phyloP scores from a whole-genome alignment of 2,329 filamentous ascomycete genomes.

The Stemphylium beticola region DNA sequence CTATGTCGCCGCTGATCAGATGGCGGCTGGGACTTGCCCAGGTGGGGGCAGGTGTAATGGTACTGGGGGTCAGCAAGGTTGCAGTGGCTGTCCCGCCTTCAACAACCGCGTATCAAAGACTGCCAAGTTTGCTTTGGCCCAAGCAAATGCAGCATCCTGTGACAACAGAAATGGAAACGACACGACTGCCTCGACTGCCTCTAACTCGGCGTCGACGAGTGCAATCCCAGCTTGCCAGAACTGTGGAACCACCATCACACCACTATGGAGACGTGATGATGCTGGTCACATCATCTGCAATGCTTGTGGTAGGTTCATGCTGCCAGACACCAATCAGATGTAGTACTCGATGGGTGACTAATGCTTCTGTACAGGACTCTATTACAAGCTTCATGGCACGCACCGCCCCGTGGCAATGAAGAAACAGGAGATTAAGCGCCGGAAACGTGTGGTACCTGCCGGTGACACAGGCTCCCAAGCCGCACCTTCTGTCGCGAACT shows the following conservation, averaged over 20 bases:
- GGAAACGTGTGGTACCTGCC: conserved; percentile 91
- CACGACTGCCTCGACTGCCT: conserved; percentile 27
- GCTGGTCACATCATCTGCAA: conserved; percentile 97
- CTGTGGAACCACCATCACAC: conserved; percentile 94
- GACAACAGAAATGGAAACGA: conserved; percentile 23
- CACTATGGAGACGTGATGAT: conserved; percentile 93
- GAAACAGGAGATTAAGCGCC: conserved; percentile 93
- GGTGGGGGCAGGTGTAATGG: conserved; percentile 95
- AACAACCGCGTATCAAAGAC: conserved; percentile 95
- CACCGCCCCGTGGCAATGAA: conserved; percentile 98
- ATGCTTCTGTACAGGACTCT: conserved; percentile 69
- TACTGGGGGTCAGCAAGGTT: conserved; percentile 92
- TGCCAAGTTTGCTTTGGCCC: conserved; percentile 69
- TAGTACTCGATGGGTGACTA: conserved; percentile 14
- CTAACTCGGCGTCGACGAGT: conserved; percentile 42
- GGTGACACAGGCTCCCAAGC: conserved; percentile 52
- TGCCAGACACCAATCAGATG: not conserved
- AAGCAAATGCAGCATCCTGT: conserved; percentile 38
- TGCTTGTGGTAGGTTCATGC: conserved; percentile 78
- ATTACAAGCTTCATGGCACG: conserved; percentile 93
- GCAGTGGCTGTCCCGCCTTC: conserved; percentile 93
- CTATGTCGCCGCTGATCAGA: conserved; percentile 79
- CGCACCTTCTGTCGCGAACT: conserved; percentile 35
- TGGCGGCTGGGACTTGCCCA: conserved; percentile 84
- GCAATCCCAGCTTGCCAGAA: conserved; percentile 94